Evolutionary conservation across 192 early-diverging fungal species (phyloP).

Genomic region (Coemansia sp.): DNA sequence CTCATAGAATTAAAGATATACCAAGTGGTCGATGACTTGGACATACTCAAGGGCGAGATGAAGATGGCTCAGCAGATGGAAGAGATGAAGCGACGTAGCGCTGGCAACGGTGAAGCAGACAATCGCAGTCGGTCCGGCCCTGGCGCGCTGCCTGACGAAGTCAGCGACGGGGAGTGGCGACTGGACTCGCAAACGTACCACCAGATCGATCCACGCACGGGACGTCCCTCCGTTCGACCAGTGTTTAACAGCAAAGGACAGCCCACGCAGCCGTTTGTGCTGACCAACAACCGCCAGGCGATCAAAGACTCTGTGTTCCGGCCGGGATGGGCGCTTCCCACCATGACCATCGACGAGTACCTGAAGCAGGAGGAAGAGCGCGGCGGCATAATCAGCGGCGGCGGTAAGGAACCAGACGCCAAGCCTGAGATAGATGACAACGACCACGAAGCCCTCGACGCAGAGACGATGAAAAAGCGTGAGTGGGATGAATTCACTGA

Average conservation of each 20-base stretch:
- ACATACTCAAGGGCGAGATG: conserved; percentile 74
- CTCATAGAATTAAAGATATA: conserved; percentile 74
- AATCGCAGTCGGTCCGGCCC: conserved; percentile 6
- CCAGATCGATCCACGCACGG: conserved; percentile 26
- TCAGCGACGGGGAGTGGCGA: conserved; percentile 33
- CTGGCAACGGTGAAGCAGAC: conserved; percentile 11
- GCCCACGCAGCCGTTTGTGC: conserved; percentile 84
- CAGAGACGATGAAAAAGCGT: conserved; percentile 81
- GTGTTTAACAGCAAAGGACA: conserved; percentile 40
- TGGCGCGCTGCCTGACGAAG: conserved; percentile 2
- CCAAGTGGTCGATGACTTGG: conserved; percentile 69
- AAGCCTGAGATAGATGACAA: conserved; percentile 73
- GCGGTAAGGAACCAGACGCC: conserved; percentile 73
- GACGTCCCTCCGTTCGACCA: conserved; percentile 14
- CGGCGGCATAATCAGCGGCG: conserved; percentile 87
- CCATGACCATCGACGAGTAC: conserved; percentile 97
- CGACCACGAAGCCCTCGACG: conserved; percentile 77
- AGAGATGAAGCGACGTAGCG: conserved; percentile 43
- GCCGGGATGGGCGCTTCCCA: conserved; percentile 85
- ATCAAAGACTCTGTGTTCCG: conserved; percentile 82
- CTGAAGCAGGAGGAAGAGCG: conserved; percentile 80
- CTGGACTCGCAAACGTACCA: conserved; percentile 58
- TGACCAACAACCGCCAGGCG: conserved; percentile 74
- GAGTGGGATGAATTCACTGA: conserved; percentile 93
- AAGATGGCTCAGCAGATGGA: conserved; percentile 77